Evolutionary conservation across 2,329 filamentous ascomycete species (phyloP), one percentile per base, ranked within the genome.

Genomic region (Beauveria australis): DNA sequence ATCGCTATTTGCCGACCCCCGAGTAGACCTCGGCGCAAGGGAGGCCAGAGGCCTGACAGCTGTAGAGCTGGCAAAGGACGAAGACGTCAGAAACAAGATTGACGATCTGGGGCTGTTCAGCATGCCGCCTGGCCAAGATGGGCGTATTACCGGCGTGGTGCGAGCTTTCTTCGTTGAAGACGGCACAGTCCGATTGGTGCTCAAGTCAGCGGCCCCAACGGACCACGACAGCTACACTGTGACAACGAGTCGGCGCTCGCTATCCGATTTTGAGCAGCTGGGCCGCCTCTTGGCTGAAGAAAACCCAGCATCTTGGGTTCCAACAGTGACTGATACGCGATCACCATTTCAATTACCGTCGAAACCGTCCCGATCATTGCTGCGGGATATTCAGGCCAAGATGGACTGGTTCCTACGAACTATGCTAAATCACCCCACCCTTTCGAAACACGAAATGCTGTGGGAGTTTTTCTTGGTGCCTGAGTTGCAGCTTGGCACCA

Each of bases 391-490:
- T 56, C 95, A 99, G 71, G 78, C 91, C 49, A 86, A 89, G 18
- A 85, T 96, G 22, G 91, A 99, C 73, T 88, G 86, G 66, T 97
- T 97, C 68, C 77, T 99, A 66, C 91, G 90, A 65, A 91, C 92
- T 19, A 81, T 99, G 64, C 81, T 99, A 28, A 81, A 84, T 9
- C 94, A 99, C 69, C 89, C 93, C 3, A 97, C 94, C 0, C 97
- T 99, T 70, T 84, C 91, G 0, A 96, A 91, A 0, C 95, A 99
- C 70, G 94, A 99, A 76, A 91, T 97, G 82, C 81, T 99, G 2
- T 99, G 94, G 95, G 94, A 99, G 68, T 99, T 99, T 75, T 96
- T 99, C 74, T 81, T 99, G 0, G 92, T 99, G 14, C 94, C 94
- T 1, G 94, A 99, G 66, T 85, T 99, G 54, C 91, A 96, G 70